Evolutionary conservation across 2,329 filamentous ascomycete species (phyloP).

Genomic region (Cercospora nicotianae): DNA sequence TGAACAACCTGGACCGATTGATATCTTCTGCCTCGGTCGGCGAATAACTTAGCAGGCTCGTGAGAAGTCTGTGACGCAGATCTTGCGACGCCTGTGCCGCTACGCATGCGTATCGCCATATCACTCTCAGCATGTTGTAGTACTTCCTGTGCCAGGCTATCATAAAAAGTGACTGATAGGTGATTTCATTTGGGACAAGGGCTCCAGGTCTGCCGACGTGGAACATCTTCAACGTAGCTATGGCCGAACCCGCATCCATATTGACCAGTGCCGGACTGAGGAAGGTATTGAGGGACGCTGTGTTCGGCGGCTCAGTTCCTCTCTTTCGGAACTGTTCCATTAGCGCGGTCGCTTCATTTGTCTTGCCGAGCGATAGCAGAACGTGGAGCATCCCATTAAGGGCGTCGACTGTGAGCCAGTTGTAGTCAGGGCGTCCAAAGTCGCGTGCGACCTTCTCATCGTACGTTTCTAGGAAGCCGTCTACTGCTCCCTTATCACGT

Average conservation of each 20-base stretch:
- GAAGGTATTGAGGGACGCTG: slow-evolving; percentile 31
- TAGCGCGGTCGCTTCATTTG: slow-evolving; percentile 24
- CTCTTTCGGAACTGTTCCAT: slow-evolving; percentile 22
- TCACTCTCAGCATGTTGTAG: slow-evolving; percentile 36
- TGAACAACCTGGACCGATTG: slow-evolving; percentile 17
- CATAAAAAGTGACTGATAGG: slow-evolving; percentile 29
- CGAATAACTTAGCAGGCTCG: slow-evolving; percentile 16
- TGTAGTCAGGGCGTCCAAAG: slow-evolving; percentile 16
- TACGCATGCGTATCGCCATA: slow-evolving; percentile 39
- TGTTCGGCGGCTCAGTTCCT: slow-evolving; percentile 14
- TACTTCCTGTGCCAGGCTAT: slow-evolving; percentile 30
- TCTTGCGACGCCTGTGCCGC: slow-evolving; percentile 25
- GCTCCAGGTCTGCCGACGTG: slow-evolving; percentile 16
- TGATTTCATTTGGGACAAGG: slow-evolving; percentile 16
- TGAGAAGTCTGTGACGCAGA: slow-evolving; percentile 18
- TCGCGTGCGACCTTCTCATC: slow-evolving; percentile 15
- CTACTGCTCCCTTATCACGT: slow-evolving; percentile 10
- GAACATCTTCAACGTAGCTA: slow-evolving; percentile 24
- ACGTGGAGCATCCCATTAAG: slow-evolving; percentile 30
- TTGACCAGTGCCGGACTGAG: slow-evolving; percentile 25
- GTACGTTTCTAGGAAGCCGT: slow-evolving; percentile 27
- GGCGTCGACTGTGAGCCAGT: slow-evolving; percentile 30
- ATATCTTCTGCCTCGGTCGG: slow-evolving; percentile 1
- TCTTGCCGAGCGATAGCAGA: slow-evolving; percentile 28
- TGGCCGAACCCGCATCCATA: slow-evolving; percentile 21